A percentile compares a stretch with the other conserved stretches of the same genome.
Evolutionary conservation across 2,329 filamentous ascomycete species (phyloP).

Genomic region (Orbilia javanica): DNA sequence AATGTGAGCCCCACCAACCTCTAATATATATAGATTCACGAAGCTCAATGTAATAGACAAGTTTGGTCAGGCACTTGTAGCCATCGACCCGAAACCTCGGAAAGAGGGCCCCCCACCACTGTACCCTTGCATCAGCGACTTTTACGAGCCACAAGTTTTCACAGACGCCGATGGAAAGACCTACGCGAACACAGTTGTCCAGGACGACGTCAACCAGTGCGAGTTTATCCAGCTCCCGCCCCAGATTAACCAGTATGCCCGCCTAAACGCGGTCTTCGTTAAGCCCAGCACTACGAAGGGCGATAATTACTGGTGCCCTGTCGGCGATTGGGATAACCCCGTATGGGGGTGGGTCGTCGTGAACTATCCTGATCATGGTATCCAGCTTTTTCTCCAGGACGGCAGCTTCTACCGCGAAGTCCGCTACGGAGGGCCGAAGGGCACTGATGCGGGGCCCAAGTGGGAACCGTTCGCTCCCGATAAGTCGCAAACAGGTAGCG

Average conservation of each 20-base stretch:
- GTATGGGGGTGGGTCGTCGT: conserved; percentile 67
- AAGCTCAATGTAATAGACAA: conserved; percentile 70
- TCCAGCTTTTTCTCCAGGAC: conserved; percentile 66
- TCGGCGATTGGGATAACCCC: conserved; percentile 65
- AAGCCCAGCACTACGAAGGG: background rate
- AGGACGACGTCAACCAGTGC: conserved; percentile 58
- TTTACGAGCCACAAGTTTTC: conserved; percentile 63
- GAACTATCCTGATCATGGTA: conserved; percentile 66
- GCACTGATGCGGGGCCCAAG: conserved; percentile 47
- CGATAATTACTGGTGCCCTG: conserved; percentile 54
- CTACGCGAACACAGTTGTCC: conserved; percentile 62
- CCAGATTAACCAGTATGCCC: conserved; percentile 65
- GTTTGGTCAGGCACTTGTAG: conserved; percentile 67
- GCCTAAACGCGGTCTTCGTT: conserved; percentile 65
- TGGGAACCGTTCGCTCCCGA: conserved; percentile 64
- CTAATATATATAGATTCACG: too few relatives aligned
- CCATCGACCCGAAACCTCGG: conserved; percentile 61
- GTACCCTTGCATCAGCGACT: conserved; percentile 64
- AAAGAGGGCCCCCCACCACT: conserved; percentile 57
- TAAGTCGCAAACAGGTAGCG: background rate
- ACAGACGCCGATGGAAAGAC: background rate
- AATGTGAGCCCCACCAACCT: too few relatives aligned
- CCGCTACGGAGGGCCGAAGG: conserved; percentile 62
- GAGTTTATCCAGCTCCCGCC: conserved; percentile 66
- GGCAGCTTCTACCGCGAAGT: conserved; percentile 67